Evolutionary conservation across 345 rosid species (phyloP).

Genomic region (Euphorbia lathyris): DNA sequence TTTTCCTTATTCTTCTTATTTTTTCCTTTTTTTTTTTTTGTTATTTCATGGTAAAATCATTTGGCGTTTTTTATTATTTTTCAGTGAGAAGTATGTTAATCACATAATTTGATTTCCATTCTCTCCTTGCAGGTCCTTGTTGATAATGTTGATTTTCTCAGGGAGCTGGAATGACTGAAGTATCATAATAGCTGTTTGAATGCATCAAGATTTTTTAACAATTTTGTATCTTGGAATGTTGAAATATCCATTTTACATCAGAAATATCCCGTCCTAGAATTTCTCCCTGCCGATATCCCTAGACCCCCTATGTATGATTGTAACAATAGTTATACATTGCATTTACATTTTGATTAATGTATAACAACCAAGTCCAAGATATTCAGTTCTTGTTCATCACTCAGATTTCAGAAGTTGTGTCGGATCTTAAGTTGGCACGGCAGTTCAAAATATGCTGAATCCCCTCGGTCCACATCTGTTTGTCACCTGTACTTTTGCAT

Average conservation of each 20-base stretch:
- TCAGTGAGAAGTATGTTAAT: neutral
- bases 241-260: neutral
- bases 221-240: neutral
- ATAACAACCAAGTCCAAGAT: neutral
- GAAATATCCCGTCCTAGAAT: slow-evolving; percentile 2
- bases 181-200: slow-evolving; percentile 12
- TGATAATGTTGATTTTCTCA: slow-evolving; percentile 32
- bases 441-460: slow-evolving; percentile 61
- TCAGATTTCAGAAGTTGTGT: slow-evolving; percentile 6
- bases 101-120: neutral
- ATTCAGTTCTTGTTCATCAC: slow-evolving; percentile 9
- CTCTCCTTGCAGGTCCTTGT: slow-evolving; percentile 34
- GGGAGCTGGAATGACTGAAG: slow-evolving; percentile 33
- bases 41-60: neutral
- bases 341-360: slow-evolving; percentile 3
- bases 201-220: slow-evolving; percentile 2
- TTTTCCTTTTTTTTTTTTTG: neutral
- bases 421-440: slow-evolving; percentile 31
- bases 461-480: slow-evolving; percentile 78
- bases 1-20: neutral
- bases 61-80: neutral
- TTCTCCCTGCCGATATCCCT: neutral
- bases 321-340: slow-evolving; percentile 18
- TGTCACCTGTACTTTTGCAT: slow-evolving; percentile 58
- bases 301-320: slow-evolving; percentile 2